Base-by-base conservation (phyloP, 352 stramenopile genomes). In the Pythium dissimile region DNA sequence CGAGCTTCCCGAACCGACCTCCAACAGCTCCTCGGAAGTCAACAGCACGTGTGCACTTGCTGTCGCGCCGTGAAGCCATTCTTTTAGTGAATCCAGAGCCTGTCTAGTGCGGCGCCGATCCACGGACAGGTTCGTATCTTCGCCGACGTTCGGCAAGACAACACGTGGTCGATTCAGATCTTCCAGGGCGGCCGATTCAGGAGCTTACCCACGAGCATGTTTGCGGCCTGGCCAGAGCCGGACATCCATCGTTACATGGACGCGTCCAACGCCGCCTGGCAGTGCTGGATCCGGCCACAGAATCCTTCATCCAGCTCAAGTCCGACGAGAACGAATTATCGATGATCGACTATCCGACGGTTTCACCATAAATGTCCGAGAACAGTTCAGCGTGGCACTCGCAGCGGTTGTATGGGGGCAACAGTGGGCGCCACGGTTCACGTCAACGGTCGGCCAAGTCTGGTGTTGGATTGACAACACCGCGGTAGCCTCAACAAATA, bases 341-440 rank as follows among this genome's bases (percentile, higher is more conserved):
- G 13, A 18, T 15, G 9, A 61, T 55, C 15, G 12, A 18, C 12
- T 11, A 7, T 18, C 30, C 13, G 11, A 3, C 15, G 23, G 26
- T 12, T 75, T 71, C 24, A 66, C 56, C 1, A 74, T 71, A 23
- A 75, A 79, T 30, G 64, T 73, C 1, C 49, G 66, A 18, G 66
- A 75, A 23, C 57, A 75, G 6, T 10, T 72, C 1, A 51, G 59
- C 27, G 57, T 78, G 0, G 67, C 57, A 0, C 15, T 79, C 1
- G 64, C 60, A 0, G 0, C 64, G 1, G 54, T 53, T 32, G 35
- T 57, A 1, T 76, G 54, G 60, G 71, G 56, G 12, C 16, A 28
- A 23, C 37, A 37, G 7, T 69, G 65, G 54, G 10, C 48, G 9
- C 1, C 15, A 30, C 34, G 13, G 18, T 54, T 1, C 0, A 5